Conservation (phyloP, 2,329 filamentous ascomycete species). For the Colletotrichum coccodes region DNA sequence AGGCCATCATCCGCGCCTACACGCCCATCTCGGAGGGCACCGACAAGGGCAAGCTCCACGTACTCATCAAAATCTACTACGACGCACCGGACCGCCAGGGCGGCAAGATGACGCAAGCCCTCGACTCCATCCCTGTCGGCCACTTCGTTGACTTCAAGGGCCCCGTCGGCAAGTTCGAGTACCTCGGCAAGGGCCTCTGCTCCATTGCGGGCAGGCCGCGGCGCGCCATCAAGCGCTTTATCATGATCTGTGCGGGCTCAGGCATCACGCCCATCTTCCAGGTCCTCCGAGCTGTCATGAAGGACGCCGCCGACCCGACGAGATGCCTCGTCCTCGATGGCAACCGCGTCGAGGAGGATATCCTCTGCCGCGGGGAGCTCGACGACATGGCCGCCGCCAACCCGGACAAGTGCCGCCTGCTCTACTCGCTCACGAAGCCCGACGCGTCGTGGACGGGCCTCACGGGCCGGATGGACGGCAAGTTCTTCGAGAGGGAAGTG, state of each 20-base stretch:
- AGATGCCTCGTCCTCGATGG: conserved; percentile 80
- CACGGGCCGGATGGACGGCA: conserved; percentile 72
- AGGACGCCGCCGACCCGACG: conserved; percentile 71
- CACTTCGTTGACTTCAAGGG: conserved; percentile 87
- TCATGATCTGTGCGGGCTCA: conserved; percentile 90
- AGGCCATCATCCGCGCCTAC: conserved; percentile 85
- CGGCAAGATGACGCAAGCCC: conserved; percentile 83
- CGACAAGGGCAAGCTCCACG: conserved; percentile 72
- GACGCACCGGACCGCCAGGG: conserved; percentile 66
- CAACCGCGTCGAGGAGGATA: conserved; percentile 81
- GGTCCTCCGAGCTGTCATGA: conserved; percentile 79
- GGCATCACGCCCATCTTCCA: conserved; percentile 94
- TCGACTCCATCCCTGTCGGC: conserved; percentile 78
- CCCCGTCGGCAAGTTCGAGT: conserved; percentile 87
- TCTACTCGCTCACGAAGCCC: conserved; percentile 76
- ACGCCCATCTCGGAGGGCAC: conserved; percentile 79
- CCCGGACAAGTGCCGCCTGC: conserved; percentile 66
- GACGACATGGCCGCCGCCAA: conserved; percentile 69
- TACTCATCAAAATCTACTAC: conserved; percentile 87
- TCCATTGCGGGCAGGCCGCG: conserved; percentile 63
- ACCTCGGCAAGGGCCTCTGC: conserved; percentile 74
- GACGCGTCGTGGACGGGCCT: conserved; percentile 73
- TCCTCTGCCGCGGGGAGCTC: conserved; percentile 80
- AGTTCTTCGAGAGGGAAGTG: conserved; percentile 70
- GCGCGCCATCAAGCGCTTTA: conserved; percentile 71